These are phyloP conservation scores for Fraxinus paxiana DNA, from an alignment of 305 asterid species.

Conservation along the genomic window DNA sequence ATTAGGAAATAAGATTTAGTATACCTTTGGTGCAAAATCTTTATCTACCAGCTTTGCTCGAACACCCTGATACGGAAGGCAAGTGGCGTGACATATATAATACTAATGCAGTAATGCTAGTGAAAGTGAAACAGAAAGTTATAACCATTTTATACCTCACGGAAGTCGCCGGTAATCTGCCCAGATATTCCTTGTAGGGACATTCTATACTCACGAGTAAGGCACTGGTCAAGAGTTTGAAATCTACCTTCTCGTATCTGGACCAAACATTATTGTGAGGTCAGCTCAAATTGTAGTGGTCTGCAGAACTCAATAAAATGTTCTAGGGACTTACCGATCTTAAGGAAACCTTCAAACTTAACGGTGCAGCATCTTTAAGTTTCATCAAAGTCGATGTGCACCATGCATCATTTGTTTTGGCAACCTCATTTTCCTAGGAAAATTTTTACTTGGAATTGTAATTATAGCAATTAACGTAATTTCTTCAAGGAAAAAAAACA, in stretches of 20 bases:
- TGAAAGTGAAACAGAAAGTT: background rate
- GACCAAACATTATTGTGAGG: constrained; percentile 15
- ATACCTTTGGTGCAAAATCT: constrained; percentile 83
- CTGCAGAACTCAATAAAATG: background rate
- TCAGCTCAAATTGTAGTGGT: constrained; percentile 13
- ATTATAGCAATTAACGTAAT: background rate
- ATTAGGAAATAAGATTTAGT: background rate
- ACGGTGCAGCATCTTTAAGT: constrained; percentile 69
- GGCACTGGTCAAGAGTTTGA: constrained; percentile 84
- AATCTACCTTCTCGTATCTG: constrained; percentile 90
- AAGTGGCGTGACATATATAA: constrained; percentile 4
- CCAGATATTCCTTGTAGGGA: constrained; percentile 29
- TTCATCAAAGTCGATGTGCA: constrained; percentile 56
- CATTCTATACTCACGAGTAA: constrained; percentile 85
- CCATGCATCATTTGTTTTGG: constrained; percentile 64
- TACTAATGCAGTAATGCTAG: constrained; percentile 1
- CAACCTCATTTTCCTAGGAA: constrained; percentile 66
- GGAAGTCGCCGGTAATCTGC: constrained; percentile 58
- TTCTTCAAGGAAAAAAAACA: constrained; percentile 11
- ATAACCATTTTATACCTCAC: constrained; percentile 49
- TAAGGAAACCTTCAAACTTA: constrained; percentile 88
- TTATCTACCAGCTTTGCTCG: constrained; percentile 61
- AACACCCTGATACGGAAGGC: constrained; percentile 17
- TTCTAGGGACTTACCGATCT: constrained; percentile 65
- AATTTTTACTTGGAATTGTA: constrained; percentile 11